Evolutionary conservation across 2,329 filamentous ascomycete genomes (phyloP), one percentile per base, ranked within the genome.

Genomic region (Epichloe baconii): DNA sequence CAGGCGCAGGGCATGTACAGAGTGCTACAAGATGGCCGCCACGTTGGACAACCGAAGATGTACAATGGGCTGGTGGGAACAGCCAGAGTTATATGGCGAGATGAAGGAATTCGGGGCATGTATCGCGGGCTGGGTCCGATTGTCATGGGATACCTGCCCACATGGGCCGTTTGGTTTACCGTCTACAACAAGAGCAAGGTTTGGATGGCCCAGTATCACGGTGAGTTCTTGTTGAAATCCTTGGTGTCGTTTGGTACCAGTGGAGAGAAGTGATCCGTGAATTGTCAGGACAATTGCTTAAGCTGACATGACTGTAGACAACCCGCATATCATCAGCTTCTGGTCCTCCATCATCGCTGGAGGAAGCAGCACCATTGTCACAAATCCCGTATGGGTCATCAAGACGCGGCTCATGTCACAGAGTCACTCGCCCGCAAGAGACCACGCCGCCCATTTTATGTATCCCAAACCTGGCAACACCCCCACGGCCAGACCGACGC

Each of bases 361-460:
- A 49, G 89, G 83, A 54, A 95, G 86, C 71, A 96, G 90, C 58
- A 98, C 93, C 4, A 77, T 97, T 56, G 86, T 85, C 55, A 98
- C 93, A 23, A 98, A 97, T 67, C 93, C 93, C 1, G 98, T 98
- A 54, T 98, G 93, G 93, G 93, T 98, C 38, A 95, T 98, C 72
- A 98, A 98, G 71, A 98, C 93, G 47, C 79, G 93, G 58, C 79
- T 98, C 59, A 97, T 97, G 93, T 95, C 93, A 38, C 93, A 97
- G 71, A 85, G 82, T 77, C 56, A 75, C 69, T 57, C 55, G 72
- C 67, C 64, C 68, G 55, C 63, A 66, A 72, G 68, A 63, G 73
- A 64, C 62, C 72, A 67, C 15, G 68, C 71, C 55, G 72, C 68
- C 53, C 67, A 71, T 56, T 71, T 69, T 54, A 57, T 60, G 55